Evolutionary conservation across 257 asterid genomes (phyloP).

Genomic region (Solanum piurae): DNA sequence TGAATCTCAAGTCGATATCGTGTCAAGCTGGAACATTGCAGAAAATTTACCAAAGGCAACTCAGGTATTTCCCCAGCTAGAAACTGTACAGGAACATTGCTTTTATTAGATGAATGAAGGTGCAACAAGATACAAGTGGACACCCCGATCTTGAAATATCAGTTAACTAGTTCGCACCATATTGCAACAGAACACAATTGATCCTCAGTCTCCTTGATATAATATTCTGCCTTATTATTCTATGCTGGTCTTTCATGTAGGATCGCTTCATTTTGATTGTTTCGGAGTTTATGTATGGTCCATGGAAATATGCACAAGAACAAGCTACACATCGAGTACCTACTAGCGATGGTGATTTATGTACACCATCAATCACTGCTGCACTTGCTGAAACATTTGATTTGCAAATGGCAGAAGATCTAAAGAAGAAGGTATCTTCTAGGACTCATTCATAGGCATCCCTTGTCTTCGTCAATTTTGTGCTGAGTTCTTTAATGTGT

Average conservation of each 20-base stretch:
- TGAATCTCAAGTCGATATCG: constrained; percentile 57
- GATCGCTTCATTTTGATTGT: constrained; percentile 79
- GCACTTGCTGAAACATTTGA: constrained; percentile 83
- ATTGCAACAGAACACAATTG: constrained; percentile 1
- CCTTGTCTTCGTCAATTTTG: background rate
- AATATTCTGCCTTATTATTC: constrained; percentile 3
- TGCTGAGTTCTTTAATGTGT: background rate
- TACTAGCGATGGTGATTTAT: constrained; percentile 36
- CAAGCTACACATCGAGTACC: constrained; percentile 54
- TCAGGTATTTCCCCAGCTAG: constrained; percentile 42
- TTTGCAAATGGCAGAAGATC: constrained; percentile 53
- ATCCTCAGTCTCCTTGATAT: background rate
- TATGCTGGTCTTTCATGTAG: constrained; percentile 28
- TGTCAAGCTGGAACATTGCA: constrained; percentile 82
- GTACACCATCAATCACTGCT: constrained; percentile 93
- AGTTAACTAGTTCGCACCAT: background rate
- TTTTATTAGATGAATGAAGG: background rate
- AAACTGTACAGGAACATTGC: background rate
- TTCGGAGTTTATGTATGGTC: constrained; percentile 76
- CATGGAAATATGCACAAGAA: constrained; percentile 92
- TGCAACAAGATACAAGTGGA: background rate
- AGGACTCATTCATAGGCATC: background rate
- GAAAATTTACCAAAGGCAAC: constrained; percentile 63
- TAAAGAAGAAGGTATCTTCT: constrained; percentile 57
- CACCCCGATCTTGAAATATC: background rate